Evolutionary conservation across 1,139 yeast species (phyloP), one percentile per base, ranked within the genome.

Genomic region (Suhomyces atakaporum): DNA sequence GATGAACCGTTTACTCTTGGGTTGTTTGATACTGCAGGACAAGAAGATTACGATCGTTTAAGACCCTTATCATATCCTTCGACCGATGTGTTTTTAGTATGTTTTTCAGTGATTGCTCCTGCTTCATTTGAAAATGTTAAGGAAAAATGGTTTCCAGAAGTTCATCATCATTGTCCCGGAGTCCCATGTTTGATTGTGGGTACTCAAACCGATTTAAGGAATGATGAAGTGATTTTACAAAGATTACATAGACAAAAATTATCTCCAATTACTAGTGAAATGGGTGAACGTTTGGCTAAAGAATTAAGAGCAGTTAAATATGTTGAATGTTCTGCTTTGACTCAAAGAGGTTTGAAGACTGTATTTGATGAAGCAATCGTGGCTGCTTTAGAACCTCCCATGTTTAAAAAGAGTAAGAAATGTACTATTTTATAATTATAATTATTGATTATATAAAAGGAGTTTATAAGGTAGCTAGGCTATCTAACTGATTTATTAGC

Each of bases 111-210:
- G 40, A 87, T 94, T 47, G 88, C 96, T 19, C 97, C 97, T 26
- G 95, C 97, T 27, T 84, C 95, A n/a, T 92, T 90, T 62, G 97
- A 92, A 67, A 92, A 92, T 68, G 97, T 92, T 40, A 85, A 87
- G 62, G 97, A 90, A 66, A 92, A 92, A 65, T 92, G 98, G 98
- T 84, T 88, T 69, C 97, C 97, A 22, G 98, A 92, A 65, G 96
- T 92, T 44, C 92, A 87, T 57, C 97, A 90, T 66, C 97, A 92
- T 67, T 92, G 97, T 56, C 97, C 97, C 14, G 96, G 95, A 43
- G 96, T 89, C 31, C 97, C 97, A 21, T 89, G 96, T 56, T 77
- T 90, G 53, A 87, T 90, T 57, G 97, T 90, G 27, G 97, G 97
- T 48, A 90, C 97, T 15, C 97, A 90, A 67, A 82, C 87, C 42